Evolutionary conservation across 1,139 yeast genomes (phyloP), one percentile per base, ranked within the genome.

Genomic region (Zygoascus meyerae): DNA sequence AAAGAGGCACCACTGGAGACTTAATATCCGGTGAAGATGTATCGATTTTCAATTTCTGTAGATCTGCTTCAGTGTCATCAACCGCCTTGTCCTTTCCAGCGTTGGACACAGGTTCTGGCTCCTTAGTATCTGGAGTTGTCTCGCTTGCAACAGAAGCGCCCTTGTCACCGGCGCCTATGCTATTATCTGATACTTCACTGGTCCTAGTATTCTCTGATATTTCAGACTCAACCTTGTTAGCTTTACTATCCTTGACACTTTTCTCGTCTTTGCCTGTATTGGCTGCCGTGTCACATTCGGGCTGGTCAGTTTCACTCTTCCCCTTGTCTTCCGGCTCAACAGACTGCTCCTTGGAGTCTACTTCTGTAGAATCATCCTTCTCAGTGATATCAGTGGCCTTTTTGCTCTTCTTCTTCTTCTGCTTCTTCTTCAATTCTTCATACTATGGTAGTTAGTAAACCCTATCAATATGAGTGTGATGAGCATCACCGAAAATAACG

Each of bases 361-460:
- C 50, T 29, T 16, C 18, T 11, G 37, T 10, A 45, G 34, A 26
- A 48, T 44, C 54, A 16, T 50, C 61, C 17, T 53, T 54, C 14
- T 48, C 44, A 17, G 49, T 56, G 18, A 55, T 60, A 15, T 52
- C 52, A 5, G 51, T 55, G 26, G 48, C 51, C 53, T 59, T 60
- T 55, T 56, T 55, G 52, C 58, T 60, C 57, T 63, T 66, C 63
- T 75, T 76, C 62, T 76, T 76, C 63, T 63, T 66, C 50, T 64
- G 57, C 59, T 77, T 75, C 68, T 76, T 78, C 70, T 81, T 80
- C 69, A 79, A 66, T 53, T 79, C 82, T 52, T 79, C 84, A 55
- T 74, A 78, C 69, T 68, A 49, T 5, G 30, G 16, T 34, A 7
- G 35, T 40, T 40, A 40, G 37, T 17, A 33, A 8, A 15, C 34